Percentiles rank a stretch among this genome's conserved stretches.
phyloP scores from a whole-genome alignment of 176 grass and related monocot species.

The Bothriochloa decipiens region DNA sequence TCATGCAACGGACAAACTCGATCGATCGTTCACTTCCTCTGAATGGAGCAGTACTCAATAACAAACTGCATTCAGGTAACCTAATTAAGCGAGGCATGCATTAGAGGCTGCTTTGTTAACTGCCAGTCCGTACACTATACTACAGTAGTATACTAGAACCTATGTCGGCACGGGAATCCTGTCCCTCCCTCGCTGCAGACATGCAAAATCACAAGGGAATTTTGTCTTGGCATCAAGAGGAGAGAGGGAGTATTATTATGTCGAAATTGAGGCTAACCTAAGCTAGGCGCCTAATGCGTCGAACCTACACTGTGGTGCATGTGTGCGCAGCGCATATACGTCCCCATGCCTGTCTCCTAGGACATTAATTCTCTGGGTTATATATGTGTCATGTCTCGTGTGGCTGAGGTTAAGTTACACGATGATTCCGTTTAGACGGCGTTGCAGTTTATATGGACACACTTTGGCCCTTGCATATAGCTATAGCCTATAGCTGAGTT shows the following conservation, averaged over 20 bases:
- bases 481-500: no score
- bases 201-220: slow-evolving; percentile 29
- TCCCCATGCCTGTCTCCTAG: neutral
- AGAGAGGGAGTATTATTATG: neutral
- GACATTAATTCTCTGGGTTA: slow-evolving; percentile 19
- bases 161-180: slow-evolving; percentile 48
- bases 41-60: neutral
- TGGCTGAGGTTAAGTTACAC: no score
- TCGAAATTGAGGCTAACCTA: neutral
- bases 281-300: neutral
- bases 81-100: neutral
- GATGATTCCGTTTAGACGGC: no score
- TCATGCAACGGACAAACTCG: slow-evolving; percentile 40
- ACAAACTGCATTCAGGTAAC: neutral
- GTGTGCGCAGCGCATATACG: slow-evolving; percentile 15
- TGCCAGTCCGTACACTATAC: neutral
- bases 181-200: neutral
- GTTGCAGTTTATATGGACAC: no score
- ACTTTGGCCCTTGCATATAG: no score
- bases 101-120: slow-evolving; percentile 42
- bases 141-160: neutral
- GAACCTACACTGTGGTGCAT: slow-evolving; percentile 4
- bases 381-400: neutral
- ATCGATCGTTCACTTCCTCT: neutral
- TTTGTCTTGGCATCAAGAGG: slow-evolving; percentile 10